Evolutionary conservation across 768 basidiomycete species (phyloP).

Genomic region (Gymnopilus junonius): DNA sequence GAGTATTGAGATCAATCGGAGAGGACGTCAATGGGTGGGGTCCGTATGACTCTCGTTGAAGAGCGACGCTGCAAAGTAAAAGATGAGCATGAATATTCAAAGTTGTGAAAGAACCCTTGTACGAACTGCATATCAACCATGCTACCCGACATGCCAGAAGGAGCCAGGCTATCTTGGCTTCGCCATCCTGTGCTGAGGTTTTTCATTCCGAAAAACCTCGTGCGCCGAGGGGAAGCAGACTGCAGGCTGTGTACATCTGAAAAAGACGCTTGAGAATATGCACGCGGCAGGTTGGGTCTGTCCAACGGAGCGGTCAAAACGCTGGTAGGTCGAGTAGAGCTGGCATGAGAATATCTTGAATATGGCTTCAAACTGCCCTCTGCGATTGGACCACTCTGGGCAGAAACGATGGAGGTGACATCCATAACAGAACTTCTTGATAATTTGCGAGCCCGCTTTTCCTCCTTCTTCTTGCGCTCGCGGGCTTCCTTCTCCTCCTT

Average conservation of each 20-base stretch:
- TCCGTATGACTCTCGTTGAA: constrained; percentile 65
- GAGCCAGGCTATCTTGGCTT: constrained; percentile 81
- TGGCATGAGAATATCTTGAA: constrained; percentile 62
- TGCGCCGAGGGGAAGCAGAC: constrained; percentile 67
- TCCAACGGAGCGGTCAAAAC: constrained; percentile 63
- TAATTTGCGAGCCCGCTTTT: constrained; percentile 72
- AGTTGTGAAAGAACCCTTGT: neutral
- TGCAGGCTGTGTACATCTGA: constrained; percentile 79
- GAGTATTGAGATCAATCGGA: constrained; percentile 41
- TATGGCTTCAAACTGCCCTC: constrained; percentile 66
- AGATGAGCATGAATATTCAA: constrained; percentile 7
- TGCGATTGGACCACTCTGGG: constrained; percentile 56
- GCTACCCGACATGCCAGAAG: constrained; percentile 83
- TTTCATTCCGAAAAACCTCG: constrained; percentile 79
- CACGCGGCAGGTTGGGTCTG: constrained; percentile 63
- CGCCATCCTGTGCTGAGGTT: constrained; percentile 74
- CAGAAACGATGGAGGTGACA: constrained; percentile 74
- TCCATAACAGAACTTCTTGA: constrained; percentile 75
- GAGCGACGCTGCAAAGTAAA: constrained; percentile 60
- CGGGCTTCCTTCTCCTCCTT: constrained; percentile 78
- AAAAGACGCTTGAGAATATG: constrained; percentile 80
- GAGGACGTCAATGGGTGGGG: constrained; percentile 31
- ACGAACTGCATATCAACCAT: constrained; percentile 95
- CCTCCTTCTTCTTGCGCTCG: constrained; percentile 71
- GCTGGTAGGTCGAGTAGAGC: constrained; percentile 61